Conservation (phyloP, 2,329 filamentous ascomycete genomes). For the Arachnomyces sp. region DNA sequence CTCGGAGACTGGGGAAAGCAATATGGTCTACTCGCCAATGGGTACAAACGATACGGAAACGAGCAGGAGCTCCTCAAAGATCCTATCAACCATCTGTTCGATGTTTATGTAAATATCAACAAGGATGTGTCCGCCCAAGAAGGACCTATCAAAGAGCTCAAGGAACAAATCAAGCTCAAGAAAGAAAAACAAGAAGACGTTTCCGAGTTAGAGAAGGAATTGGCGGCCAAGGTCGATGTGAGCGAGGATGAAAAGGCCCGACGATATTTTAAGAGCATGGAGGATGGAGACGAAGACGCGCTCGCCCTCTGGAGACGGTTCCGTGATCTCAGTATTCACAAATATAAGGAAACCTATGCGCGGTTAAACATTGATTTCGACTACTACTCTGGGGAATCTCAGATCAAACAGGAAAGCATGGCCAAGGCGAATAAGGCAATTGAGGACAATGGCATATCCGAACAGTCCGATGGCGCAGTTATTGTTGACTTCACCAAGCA, state of each 20-base stretch:
- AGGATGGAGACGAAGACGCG: slow-evolving; percentile 51
- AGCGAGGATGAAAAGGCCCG: slow-evolving; percentile 54
- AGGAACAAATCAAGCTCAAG: slow-evolving; percentile 41
- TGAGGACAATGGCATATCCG: slow-evolving; percentile 52
- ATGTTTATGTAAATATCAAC: slow-evolving; percentile 59
- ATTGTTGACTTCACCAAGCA: slow-evolving; percentile 64
- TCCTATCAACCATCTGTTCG: slow-evolving; percentile 57
- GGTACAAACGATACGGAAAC: slow-evolving; percentile 53
- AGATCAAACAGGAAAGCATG: slow-evolving; percentile 56
- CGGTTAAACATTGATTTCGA: slow-evolving; percentile 58
- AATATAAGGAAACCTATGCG: slow-evolving; percentile 56
- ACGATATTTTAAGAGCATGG: slow-evolving; percentile 61
- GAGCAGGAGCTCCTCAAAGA: slow-evolving; percentile 53
- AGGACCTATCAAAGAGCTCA: slow-evolving; percentile 47
- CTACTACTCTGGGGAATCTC: slow-evolving; percentile 61
- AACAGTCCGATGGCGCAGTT: slow-evolving; percentile 57
- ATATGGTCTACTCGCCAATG: slow-evolving; percentile 55
- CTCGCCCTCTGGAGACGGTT: slow-evolving; percentile 56
- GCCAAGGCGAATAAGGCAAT: slow-evolving; percentile 51
- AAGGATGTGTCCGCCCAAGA: slow-evolving; percentile 49
- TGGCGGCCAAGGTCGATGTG: slow-evolving; percentile 41
- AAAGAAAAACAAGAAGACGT: slow-evolving; percentile 43
- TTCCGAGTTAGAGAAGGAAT: slow-evolving; percentile 40
- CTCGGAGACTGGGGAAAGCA: slow-evolving; percentile 63
- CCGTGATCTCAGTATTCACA: slow-evolving; percentile 55